A percentile compares a stretch with the other conserved stretches of the same genome.
Evolutionary conservation across 2,329 filamentous ascomycete genomes (phyloP).

Genomic region (Pestalotiopsis sp.): DNA sequence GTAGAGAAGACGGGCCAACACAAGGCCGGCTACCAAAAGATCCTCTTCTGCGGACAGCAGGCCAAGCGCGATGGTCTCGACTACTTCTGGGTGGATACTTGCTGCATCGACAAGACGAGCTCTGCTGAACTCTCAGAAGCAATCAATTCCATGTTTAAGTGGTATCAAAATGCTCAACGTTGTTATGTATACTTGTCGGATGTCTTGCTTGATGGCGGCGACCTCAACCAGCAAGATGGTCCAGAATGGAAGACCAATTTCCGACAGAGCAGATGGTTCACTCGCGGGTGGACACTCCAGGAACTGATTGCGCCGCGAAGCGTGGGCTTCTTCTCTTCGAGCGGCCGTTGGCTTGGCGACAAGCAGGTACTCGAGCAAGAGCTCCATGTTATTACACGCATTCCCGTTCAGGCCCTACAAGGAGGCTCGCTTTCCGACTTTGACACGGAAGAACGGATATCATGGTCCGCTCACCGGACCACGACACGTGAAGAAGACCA

Average conservation of each 20-base stretch:
- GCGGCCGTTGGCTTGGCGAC: neutral
- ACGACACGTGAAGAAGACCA: neutral
- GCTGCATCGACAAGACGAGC: neutral
- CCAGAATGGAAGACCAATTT: neutral
- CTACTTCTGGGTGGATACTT: neutral
- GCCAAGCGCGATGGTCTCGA: neutral
- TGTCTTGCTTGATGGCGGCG: neutral
- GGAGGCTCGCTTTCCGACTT: neutral
- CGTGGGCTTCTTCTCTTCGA: neutral
- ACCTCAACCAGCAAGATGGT: neutral
- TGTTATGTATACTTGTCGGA: neutral
- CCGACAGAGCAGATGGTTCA: neutral
- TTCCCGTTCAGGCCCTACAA: neutral
- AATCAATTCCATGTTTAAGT: neutral
- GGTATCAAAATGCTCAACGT: neutral
- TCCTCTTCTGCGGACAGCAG: neutral
- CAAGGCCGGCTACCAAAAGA: slow-evolving; percentile 1
- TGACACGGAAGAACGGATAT: neutral
- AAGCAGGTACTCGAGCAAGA: neutral
- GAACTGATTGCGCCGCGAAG: neutral
- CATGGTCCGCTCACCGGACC: neutral
- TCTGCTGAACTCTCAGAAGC: neutral
- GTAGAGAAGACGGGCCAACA: neutral
- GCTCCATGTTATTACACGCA: neutral
- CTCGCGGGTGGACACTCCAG: neutral